A percentile compares a stretch with the other conserved stretches of the same genome.
These are phyloP conservation scores for Aspergillus sergii DNA, from an alignment of 2,329 filamentous ascomycete genomes.

Conservation along the genomic window DNA sequence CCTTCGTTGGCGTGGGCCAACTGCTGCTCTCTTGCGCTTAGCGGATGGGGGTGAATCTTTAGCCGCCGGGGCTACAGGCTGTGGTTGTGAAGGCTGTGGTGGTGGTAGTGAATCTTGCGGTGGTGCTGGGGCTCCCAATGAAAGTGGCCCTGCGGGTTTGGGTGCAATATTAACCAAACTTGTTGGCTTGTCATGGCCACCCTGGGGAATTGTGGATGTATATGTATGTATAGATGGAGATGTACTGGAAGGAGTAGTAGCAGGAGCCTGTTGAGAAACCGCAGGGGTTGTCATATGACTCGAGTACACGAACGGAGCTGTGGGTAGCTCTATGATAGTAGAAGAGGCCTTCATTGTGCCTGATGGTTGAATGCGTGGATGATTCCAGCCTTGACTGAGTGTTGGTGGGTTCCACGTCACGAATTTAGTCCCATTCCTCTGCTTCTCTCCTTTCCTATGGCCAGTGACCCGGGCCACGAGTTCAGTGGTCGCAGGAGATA, in stretches of 20 bases:
- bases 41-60: slow-evolving; percentile 6
- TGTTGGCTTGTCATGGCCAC: slow-evolving; percentile 5
- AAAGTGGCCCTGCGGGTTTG: slow-evolving; percentile 2
- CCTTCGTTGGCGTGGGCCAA: slow-evolving; percentile 21
- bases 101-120: slow-evolving; percentile 1
- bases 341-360: slow-evolving; percentile 29
- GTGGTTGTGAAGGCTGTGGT: slow-evolving; percentile 11
- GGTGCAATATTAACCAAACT: slow-evolving; percentile 15
- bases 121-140: background rate
- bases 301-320: slow-evolving; percentile 24
- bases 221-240: slow-evolving; percentile 3
- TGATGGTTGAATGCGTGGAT: slow-evolving; percentile 6
- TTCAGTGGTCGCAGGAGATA: slow-evolving; percentile 30
- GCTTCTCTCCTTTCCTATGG: slow-evolving; percentile 19
- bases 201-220: slow-evolving; percentile 7
- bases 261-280: slow-evolving; percentile 8
- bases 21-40: slow-evolving; percentile 17
- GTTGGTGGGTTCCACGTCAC: slow-evolving; percentile 15
- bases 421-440: slow-evolving; percentile 17
- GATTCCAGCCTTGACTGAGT: slow-evolving; percentile 5
- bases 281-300: slow-evolving; percentile 16
- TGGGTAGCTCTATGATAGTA: slow-evolving; percentile 28
- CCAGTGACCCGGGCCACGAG: slow-evolving; percentile 28
- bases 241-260: slow-evolving; percentile 1
- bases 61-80: slow-evolving; percentile 8